phyloP scores from a whole-genome alignment of 139 green algal species.

The Coelastrella sp. region DNA sequence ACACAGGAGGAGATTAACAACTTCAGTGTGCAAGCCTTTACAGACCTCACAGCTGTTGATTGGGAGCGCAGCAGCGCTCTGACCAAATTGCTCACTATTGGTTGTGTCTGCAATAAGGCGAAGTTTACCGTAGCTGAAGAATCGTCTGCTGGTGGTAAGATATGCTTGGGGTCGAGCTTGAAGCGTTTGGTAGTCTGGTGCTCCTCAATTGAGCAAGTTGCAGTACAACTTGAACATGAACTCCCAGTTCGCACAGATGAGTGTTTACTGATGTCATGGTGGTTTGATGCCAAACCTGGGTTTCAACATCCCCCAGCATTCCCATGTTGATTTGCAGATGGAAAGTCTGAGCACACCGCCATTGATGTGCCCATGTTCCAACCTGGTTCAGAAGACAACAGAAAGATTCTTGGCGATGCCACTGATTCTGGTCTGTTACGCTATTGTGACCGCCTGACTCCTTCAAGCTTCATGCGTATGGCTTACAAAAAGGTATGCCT shows the following conservation, averaged over 20 bases:
- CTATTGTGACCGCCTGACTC: conserved; percentile 47
- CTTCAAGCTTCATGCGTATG: conserved; percentile 43
- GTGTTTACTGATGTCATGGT: background rate
- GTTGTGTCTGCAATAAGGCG: conserved; percentile 69
- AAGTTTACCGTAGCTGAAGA: conserved; percentile 44
- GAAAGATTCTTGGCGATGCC: conserved; percentile 55
- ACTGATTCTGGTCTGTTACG: conserved; percentile 59
- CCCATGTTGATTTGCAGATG: background rate
- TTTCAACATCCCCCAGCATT: background rate
- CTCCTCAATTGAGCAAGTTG: too few relatives aligned
- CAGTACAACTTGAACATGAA: background rate
- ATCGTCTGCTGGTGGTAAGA: background rate
- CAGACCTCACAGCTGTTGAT: conserved; percentile 20
- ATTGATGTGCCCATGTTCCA: conserved; percentile 46
- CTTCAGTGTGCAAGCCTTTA: conserved; percentile 46
- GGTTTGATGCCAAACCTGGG: background rate
- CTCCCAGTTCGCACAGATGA: background rate
- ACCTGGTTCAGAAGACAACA: conserved; percentile 21
- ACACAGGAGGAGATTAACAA: conserved; percentile 33
- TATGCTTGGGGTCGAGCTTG: too few relatives aligned
- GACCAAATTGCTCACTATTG: conserved; percentile 62
- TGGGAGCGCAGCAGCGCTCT: conserved; percentile 52
- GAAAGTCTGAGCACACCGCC: conserved; percentile 2
- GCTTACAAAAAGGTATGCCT: conserved; percentile 53
- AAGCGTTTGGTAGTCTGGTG: too few relatives aligned